phyloP scores from a whole-genome alignment of 2,329 filamentous ascomycete genomes.

The Fonsecaea multimorphosa region DNA sequence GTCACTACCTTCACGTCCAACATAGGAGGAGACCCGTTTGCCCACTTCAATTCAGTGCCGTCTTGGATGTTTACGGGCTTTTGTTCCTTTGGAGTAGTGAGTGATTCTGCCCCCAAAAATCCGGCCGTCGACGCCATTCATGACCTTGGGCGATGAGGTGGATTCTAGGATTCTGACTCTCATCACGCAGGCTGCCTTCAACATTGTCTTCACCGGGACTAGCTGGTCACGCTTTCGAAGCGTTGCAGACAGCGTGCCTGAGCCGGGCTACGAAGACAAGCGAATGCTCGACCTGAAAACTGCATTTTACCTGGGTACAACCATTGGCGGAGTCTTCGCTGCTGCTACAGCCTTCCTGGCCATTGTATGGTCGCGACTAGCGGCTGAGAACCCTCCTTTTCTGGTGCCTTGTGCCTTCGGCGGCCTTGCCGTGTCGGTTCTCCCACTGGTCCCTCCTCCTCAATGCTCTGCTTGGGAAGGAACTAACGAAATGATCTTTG shows the following conservation, averaged over 20 bases:
- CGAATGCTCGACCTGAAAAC: neutral
- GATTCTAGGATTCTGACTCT: neutral
- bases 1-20: constrained; percentile 3
- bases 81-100: constrained; percentile 4
- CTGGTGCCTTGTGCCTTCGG: neutral
- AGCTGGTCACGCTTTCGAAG: constrained; percentile 4
- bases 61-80: constrained; percentile 8
- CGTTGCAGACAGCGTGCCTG: constrained; percentile 6
- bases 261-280: constrained; percentile 9
- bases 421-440: constrained; percentile 2
- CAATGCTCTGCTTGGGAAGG: neutral
- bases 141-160: neutral
- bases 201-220: neutral
- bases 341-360: neutral
- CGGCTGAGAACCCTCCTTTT: neutral
- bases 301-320: constrained; percentile 1
- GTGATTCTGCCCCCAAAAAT: neutral
- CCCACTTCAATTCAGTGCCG: constrained; percentile 9
- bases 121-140: too few species aligned
- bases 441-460: neutral
- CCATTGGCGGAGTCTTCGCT: neutral
- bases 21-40: neutral
- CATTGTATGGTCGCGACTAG: neutral
- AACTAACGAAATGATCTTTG: neutral
- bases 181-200: neutral